Evolutionary conservation across 495 filamentous ascomycete genomes (phyloP).

Genomic region (Penicillium psychrofluorescens): DNA sequence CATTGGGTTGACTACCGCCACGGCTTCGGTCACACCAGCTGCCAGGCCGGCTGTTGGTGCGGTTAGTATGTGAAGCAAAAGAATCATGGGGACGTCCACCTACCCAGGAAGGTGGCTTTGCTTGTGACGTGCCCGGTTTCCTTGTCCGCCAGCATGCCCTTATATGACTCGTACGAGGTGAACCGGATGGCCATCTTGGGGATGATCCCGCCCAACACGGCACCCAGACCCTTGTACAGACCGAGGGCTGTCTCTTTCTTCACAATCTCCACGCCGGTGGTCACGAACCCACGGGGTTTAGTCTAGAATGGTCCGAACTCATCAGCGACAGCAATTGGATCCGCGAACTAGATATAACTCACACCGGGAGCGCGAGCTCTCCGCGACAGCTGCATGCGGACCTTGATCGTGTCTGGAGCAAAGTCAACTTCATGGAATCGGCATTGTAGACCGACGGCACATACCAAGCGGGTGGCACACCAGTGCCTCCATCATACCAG

Average conservation of each 20-base stretch:
- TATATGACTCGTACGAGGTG: constrained; percentile 95
- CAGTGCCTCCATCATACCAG: constrained; percentile 98
- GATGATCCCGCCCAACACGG: constrained; percentile 92
- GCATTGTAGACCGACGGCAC: constrained; percentile 9
- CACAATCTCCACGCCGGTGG: constrained; percentile 81
- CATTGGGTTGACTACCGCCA: constrained; percentile 95
- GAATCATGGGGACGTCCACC: constrained; percentile 8
- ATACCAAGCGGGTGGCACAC: constrained; percentile 91
- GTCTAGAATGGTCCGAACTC: constrained; percentile 26
- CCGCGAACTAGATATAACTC: constrained; percentile 17
- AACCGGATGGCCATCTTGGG: constrained; percentile 99
- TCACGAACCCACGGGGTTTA: constrained; percentile 79
- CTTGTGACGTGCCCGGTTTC: constrained; percentile 63
- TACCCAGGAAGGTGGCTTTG: constrained; percentile 74
- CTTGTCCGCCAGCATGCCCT: constrained; percentile 67
- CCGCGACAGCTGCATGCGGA: constrained; percentile 97
- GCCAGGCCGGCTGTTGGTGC: constrained; percentile 65
- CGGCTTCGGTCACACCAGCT: constrained; percentile 93
- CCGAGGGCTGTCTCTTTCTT: constrained; percentile 82
- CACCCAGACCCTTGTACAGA: constrained; percentile 94
- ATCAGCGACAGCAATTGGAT: constrained; percentile 11
- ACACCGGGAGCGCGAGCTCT: constrained; percentile 76
- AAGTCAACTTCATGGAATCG: constrained; percentile 9
- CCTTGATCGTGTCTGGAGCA: constrained; percentile 85
- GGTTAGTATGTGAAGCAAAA: not conserved